These are phyloP conservation scores for Calonectria fujianensis DNA, from an alignment of 2,329 filamentous ascomycete genomes.

Conservation along the genomic window DNA sequence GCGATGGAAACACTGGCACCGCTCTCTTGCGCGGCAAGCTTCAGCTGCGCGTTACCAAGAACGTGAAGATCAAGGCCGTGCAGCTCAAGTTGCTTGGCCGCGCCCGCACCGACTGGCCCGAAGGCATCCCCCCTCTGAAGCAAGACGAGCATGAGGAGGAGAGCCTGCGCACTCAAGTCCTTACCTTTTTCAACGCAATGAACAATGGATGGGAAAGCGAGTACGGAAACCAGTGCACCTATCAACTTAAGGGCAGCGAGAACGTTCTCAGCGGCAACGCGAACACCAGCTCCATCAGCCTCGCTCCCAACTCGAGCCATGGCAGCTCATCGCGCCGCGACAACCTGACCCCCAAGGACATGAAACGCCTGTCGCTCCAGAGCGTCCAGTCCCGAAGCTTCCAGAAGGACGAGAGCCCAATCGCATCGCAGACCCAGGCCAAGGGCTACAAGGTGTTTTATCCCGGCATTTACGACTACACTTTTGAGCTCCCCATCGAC, in stretches of 20 bases:
- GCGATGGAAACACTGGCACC: constrained; percentile 79
- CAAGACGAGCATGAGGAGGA: constrained; percentile 89
- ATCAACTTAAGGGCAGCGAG: constrained; percentile 63
- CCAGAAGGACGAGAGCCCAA: constrained; percentile 83
- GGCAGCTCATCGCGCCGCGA: constrained; percentile 53
- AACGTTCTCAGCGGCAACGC: constrained; percentile 61
- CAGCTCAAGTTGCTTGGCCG: constrained; percentile 90
- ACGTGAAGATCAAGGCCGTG: constrained; percentile 93
- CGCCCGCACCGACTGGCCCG: constrained; percentile 95
- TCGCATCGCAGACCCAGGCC: constrained; percentile 74
- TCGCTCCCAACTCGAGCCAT: constrained; percentile 49
- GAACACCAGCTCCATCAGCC: constrained; percentile 60
- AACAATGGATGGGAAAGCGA: constrained; percentile 76
- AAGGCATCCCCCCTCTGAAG: constrained; percentile 93
- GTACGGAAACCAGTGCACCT: constrained; percentile 79
- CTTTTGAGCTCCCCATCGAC: constrained; percentile 92
- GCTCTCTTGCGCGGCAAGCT: constrained; percentile 91
- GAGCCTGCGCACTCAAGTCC: constrained; percentile 89
- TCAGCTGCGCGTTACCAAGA: constrained; percentile 88
- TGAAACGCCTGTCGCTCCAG: constrained; percentile 84
- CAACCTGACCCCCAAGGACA: constrained; percentile 66
- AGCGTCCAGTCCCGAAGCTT: constrained; percentile 90
- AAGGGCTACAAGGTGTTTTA: constrained; percentile 92
- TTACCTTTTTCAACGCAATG: constrained; percentile 92
- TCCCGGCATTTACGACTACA: constrained; percentile 79